Conservation (phyloP, 306 rosid genomes). For the Quillaja saponaria region DNA sequence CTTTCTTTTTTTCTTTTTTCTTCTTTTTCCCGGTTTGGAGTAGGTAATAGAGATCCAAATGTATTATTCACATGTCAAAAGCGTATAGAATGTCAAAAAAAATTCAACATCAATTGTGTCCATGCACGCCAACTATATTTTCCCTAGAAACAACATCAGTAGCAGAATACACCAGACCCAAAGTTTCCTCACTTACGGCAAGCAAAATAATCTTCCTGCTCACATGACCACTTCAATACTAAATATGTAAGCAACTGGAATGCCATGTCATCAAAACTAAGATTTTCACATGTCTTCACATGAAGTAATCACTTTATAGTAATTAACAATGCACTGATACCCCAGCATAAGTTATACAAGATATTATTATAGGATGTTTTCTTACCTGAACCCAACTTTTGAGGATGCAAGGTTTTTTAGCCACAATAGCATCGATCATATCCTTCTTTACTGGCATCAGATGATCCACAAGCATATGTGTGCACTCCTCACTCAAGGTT, state of each 20-base stretch:
- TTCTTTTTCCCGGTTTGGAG: too few relatives aligned
- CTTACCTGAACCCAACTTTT: constrained; percentile 82
- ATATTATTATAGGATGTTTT: constrained; percentile 29
- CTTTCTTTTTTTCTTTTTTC: too few relatives aligned
- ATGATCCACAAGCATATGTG: constrained; percentile 86
- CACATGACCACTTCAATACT: constrained; percentile 22
- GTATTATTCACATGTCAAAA: too few relatives aligned
- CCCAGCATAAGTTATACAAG: constrained; percentile 22
- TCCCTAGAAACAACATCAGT: constrained; percentile 4
- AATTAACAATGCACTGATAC: constrained; percentile 2
- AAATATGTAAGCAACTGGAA: constrained; percentile 14
- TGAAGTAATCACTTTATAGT: constrained; percentile 13
- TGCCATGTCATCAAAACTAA: constrained; percentile 21
- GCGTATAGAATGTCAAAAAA: too few relatives aligned
- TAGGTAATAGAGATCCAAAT: too few relatives aligned
- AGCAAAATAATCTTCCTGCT: background rate
- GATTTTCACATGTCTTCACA: background rate
- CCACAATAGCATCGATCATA: constrained; percentile 66
- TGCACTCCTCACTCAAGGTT: constrained; percentile 62
- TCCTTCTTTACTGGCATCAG: constrained; percentile 60
- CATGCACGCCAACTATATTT: background rate
- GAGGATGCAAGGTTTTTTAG: constrained; percentile 62
- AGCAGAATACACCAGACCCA: constrained; percentile 14
- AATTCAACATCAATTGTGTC: background rate
- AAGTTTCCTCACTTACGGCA: constrained; percentile 20